These are phyloP conservation scores for Clarireedia homoeocarpa DNA, from an alignment of 2,329 filamentous ascomycete genomes.

Conservation along the genomic window DNA sequence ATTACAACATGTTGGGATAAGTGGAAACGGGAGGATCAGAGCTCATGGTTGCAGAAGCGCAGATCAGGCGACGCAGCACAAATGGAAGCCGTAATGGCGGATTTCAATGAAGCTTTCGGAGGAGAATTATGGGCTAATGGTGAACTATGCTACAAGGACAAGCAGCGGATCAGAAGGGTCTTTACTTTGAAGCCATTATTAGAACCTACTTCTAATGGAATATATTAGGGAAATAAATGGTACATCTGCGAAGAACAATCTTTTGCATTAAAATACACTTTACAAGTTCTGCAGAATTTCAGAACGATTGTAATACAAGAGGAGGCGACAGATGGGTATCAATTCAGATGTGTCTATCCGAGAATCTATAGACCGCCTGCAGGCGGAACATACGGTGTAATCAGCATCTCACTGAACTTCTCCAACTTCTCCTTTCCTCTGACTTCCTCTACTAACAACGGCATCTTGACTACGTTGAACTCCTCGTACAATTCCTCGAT, in stretches of 20 bases:
- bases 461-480: conserved; percentile 99
- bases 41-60: not conserved
- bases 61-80: not conserved
- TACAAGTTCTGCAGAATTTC: no score
- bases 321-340: conserved; percentile 1
- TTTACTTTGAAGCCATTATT: not conserved
- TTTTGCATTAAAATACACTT: no score
- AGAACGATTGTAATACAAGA: not conserved
- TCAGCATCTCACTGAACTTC: conserved; percentile 80
- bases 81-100: conserved; percentile 2
- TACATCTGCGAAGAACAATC: no score
- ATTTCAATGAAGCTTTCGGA: conserved; percentile 4
- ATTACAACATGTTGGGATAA: conserved; percentile 5
- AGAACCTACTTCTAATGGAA: not conserved
- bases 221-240: no score
- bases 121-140: conserved; percentile 12
- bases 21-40: not conserved
- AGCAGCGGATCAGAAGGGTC: not conserved
- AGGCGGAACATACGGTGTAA: conserved; percentile 67
- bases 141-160: not conserved
- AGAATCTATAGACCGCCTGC: conserved; percentile 26
- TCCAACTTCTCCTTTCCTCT: conserved; percentile 90
- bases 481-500: conserved; percentile 98
- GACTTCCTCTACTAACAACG: conserved; percentile 89
- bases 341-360: conserved; percentile 1